Evolutionary conservation across 164 flowering plant species (phyloP).

Genomic region (Saururus chinensis): DNA sequence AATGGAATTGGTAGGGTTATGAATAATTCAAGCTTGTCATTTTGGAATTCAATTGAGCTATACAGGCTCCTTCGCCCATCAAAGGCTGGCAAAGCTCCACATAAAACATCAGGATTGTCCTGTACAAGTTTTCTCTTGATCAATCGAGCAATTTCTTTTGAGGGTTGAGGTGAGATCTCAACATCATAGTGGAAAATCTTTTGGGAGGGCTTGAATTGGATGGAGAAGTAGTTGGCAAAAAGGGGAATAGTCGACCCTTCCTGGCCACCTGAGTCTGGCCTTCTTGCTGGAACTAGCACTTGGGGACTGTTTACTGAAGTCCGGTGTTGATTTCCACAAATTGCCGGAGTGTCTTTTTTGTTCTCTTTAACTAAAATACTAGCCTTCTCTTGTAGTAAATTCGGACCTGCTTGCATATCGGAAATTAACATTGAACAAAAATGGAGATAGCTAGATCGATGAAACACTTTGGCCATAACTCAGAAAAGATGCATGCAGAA

Average conservation of each 20-base stretch:
- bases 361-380: conserved; percentile 13
- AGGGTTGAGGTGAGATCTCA: conserved; percentile 68
- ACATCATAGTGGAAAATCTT: conserved; percentile 72
- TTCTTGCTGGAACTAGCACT: conserved; percentile 38
- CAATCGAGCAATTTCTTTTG: conserved; percentile 71
- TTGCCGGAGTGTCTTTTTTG: conserved; percentile 5
- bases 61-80: conserved; percentile 81
- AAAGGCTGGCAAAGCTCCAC: conserved; percentile 61
- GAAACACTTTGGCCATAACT: background rate
- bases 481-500: background rate
- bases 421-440: background rate
- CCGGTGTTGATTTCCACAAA: conserved; percentile 1
- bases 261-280: conserved; percentile 84
- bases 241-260: conserved; percentile 66
- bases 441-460: background rate
- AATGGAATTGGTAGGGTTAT: conserved; percentile 55
- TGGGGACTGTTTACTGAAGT: conserved; percentile 4
- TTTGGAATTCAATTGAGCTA: conserved; percentile 60
- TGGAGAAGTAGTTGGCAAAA: conserved; percentile 87
- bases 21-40: conserved; percentile 58
- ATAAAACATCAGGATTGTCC: conserved; percentile 38
- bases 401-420: conserved; percentile 17
- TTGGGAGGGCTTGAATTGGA: conserved; percentile 51
- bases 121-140: conserved; percentile 65
- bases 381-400: conserved; percentile 16